phyloP scores from a whole-genome alignment of 176 grass and related monocot species.

The Eragrostis curvula region DNA sequence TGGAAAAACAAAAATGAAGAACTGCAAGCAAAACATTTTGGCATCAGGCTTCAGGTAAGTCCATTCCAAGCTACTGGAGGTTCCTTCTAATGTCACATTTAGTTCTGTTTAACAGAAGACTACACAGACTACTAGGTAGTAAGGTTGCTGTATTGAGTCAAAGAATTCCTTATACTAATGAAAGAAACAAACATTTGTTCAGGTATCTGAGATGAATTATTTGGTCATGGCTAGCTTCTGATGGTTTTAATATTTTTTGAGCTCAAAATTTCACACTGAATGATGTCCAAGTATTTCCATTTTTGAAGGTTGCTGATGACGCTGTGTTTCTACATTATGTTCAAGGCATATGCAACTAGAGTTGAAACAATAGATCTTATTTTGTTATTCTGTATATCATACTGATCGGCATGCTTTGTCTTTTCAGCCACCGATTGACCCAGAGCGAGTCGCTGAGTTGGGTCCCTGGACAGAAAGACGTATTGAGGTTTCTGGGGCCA shows the following conservation, averaged over 20 bases:
- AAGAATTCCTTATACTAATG: not conserved
- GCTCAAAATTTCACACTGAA: not conserved
- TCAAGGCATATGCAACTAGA: slow-evolving; percentile 5
- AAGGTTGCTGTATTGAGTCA: not conserved
- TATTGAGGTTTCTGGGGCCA: slow-evolving; percentile 67
- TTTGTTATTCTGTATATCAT: slow-evolving; percentile 27
- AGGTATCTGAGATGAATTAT: not conserved
- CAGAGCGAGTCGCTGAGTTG: slow-evolving; percentile 61
- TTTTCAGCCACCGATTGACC: slow-evolving; percentile 69
- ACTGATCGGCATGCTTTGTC: slow-evolving; percentile 39
- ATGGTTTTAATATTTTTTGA: not conserved
- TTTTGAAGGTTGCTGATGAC: not conserved
- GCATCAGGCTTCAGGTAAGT: slow-evolving; percentile 80
- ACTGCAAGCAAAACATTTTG: slow-evolving; percentile 75
- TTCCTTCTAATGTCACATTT: slow-evolving; percentile 3
- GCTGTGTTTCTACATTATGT: not conserved
- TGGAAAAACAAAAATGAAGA: slow-evolving; percentile 87
- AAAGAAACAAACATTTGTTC: slow-evolving; percentile 28
- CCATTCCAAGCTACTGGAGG: not conserved
- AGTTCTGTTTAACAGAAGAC: slow-evolving; percentile 6
- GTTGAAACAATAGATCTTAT: slow-evolving; percentile 3
- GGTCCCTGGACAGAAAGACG: slow-evolving; percentile 65
- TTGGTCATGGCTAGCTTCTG: not conserved
- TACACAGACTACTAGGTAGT: not conserved
- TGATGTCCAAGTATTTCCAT: not conserved